phyloP scores from a whole-genome alignment of 2,329 filamentous ascomycete genomes.

The Thelonectria blattea region DNA sequence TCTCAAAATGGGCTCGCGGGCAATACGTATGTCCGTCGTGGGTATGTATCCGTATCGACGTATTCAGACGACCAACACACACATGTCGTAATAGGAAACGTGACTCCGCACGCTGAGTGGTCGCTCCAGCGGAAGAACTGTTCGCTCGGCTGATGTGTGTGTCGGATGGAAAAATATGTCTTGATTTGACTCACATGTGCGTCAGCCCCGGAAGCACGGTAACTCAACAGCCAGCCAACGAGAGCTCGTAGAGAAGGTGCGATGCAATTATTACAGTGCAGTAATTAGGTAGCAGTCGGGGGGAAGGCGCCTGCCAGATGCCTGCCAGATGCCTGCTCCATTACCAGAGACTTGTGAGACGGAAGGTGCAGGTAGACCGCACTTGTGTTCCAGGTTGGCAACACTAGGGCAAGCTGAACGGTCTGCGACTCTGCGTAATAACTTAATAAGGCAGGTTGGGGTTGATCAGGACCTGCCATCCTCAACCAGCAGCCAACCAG shows the following conservation, averaged over 20 bases:
- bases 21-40: neutral
- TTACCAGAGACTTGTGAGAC: neutral
- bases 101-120: neutral
- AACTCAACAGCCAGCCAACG: neutral
- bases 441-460: constrained; percentile 3
- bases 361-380: neutral
- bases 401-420: neutral
- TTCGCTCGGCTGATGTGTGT: neutral
- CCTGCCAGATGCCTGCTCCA: neutral
- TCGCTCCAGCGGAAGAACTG: constrained; percentile 6
- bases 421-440: neutral
- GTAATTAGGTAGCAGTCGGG: neutral
- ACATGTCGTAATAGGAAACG: neutral
- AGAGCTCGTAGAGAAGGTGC: neutral
- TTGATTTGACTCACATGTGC: neutral
- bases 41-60: neutral
- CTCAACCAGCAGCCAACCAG: neutral
- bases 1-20: neutral
- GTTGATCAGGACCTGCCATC: neutral
- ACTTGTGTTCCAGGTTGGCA: neutral
- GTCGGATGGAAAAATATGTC: constrained; percentile 3
- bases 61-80: neutral
- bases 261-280: neutral
- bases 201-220: constrained; percentile 6
- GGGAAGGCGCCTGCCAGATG: neutral